Evolutionary conservation across 2,329 filamentous ascomycete species (phyloP).

Genomic region (Orbilia brochopaga): DNA sequence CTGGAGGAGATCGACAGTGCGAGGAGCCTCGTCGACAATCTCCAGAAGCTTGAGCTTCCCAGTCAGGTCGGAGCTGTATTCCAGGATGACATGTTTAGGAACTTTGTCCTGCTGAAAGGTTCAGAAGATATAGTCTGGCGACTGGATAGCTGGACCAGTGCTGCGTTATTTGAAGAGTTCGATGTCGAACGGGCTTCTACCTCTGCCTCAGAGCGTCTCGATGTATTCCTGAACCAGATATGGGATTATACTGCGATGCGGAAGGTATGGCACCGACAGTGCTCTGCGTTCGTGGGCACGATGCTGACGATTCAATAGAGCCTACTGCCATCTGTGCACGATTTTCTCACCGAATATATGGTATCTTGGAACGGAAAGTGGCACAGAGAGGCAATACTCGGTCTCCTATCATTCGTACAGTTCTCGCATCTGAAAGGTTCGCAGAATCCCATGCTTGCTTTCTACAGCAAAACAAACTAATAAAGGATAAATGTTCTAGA

Average conservation of each 20-base stretch:
- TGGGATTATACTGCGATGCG: slow-evolving; percentile 65
- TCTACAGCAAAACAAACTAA: slow-evolving; percentile 33
- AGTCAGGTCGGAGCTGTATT: slow-evolving; percentile 81
- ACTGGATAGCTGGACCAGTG: slow-evolving; percentile 39
- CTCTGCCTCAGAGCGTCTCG: slow-evolving; percentile 63
- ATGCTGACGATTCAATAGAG: slow-evolving; percentile 52
- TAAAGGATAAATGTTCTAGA: slow-evolving; percentile 60
- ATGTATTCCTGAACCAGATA: slow-evolving; percentile 62
- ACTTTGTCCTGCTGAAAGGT: slow-evolving; percentile 68
- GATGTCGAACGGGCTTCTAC: slow-evolving; percentile 63
- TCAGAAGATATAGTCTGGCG: slow-evolving; percentile 28
- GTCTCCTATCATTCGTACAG: slow-evolving; percentile 65
- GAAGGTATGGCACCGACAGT: slow-evolving; percentile 60
- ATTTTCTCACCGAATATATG: slow-evolving; percentile 65
- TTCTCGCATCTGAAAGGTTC: slow-evolving; percentile 66
- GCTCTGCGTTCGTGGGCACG: neutral
- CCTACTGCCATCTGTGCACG: slow-evolving; percentile 59
- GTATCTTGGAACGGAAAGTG: slow-evolving; percentile 68
- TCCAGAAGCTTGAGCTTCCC: slow-evolving; percentile 80
- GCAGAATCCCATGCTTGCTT: slow-evolving; percentile 17
- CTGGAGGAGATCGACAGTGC: slow-evolving; percentile 79
- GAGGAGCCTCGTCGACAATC: slow-evolving; percentile 70
- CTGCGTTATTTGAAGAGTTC: slow-evolving; percentile 55
- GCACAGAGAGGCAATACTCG: slow-evolving; percentile 64
- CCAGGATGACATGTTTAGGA: slow-evolving; percentile 77